phyloP scores from a whole-genome alignment of 352 stramenopile species.

The Pythium phragmitis region DNA sequence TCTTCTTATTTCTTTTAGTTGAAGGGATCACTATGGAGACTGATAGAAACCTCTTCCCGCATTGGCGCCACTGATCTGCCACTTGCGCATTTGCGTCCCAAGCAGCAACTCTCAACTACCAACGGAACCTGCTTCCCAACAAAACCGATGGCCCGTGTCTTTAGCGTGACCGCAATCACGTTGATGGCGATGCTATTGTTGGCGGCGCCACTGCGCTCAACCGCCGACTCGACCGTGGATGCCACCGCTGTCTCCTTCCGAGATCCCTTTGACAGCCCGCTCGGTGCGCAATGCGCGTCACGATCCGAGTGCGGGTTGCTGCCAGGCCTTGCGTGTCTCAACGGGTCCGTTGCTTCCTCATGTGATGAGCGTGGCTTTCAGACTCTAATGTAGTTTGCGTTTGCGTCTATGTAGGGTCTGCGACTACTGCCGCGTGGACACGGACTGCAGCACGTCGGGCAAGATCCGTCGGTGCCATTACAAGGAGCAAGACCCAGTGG shows the following conservation, averaged over 20 bases:
- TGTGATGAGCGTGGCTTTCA: background rate
- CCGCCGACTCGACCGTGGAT: background rate
- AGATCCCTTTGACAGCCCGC: conserved; percentile 30
- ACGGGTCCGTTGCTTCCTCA: conserved; percentile 32
- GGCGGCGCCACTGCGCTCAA: background rate
- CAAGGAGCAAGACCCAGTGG: conserved; percentile 22
- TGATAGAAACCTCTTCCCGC: no score
- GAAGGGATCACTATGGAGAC: no score
- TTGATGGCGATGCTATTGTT: background rate
- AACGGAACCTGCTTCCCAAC: no score
- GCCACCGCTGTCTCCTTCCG: background rate
- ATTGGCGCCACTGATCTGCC: no score
- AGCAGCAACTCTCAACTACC: no score
- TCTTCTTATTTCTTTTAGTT: no score
- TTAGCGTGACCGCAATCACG: no score
- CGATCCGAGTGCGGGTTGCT: conserved; percentile 73
- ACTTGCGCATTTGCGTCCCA: no score
- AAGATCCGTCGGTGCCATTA: conserved; percentile 69
- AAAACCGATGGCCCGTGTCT: no score
- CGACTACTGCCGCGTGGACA: conserved; percentile 53
- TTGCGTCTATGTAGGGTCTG: conserved; percentile 43
- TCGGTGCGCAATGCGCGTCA: conserved; percentile 46
- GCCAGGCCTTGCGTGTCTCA: conserved; percentile 63
- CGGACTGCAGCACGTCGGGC: conserved; percentile 49
- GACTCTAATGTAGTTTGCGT: background rate